Conservation (phyloP, 2,329 filamentous ascomycete species). For the Calonectria leucothoes region DNA sequence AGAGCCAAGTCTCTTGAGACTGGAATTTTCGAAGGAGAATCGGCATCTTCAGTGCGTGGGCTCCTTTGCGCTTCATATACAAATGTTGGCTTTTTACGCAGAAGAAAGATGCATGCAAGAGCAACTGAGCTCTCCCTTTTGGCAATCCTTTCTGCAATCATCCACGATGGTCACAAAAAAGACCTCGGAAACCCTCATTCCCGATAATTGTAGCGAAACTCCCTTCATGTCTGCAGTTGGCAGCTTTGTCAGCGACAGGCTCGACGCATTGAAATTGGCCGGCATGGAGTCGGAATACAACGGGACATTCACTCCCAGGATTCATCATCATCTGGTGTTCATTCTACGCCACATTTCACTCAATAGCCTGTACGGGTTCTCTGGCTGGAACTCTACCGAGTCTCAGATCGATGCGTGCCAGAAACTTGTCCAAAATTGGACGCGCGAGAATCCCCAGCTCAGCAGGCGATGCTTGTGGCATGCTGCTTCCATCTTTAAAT, state of each 20-base stretch:
- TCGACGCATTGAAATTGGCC: neutral
- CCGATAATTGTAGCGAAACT: too few relatives aligned
- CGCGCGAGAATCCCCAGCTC: neutral
- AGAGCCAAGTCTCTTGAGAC: neutral
- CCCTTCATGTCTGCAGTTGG: neutral
- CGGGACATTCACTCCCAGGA: neutral
- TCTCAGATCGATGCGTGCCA: neutral
- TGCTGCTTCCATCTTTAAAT: neutral
- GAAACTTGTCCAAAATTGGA: neutral
- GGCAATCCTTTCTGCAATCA: neutral
- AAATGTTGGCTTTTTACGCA: neutral
- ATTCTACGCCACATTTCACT: neutral
- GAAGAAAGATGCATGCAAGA: neutral
- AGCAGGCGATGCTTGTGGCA: neutral
- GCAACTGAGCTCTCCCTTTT: neutral
- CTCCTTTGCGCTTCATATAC: neutral
- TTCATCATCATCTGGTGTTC: neutral
- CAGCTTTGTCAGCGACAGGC: neutral
- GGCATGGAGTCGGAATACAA: neutral
- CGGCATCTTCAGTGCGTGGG: neutral
- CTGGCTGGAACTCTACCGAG: neutral
- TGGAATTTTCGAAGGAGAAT: neutral
- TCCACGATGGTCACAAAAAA: too few relatives aligned
- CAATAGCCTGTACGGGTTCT: neutral
- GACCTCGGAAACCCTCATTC: neutral